Base-by-base conservation (phyloP, 352 stramenopile species). In the Aphanomyces invadans region DNA sequence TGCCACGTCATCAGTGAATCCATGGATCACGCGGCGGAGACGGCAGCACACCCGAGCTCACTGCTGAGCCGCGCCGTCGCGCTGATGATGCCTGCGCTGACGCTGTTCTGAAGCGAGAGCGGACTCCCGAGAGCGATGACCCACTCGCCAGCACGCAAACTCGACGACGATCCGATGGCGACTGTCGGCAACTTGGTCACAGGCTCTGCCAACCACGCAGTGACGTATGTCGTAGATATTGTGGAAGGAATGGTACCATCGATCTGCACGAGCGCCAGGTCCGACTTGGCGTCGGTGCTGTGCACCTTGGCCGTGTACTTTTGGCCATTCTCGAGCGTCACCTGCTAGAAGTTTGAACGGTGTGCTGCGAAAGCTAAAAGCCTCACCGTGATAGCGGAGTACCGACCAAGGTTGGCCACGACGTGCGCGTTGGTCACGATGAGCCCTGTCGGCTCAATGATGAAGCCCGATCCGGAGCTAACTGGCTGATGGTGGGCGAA, bases 401-500 rank as follows among this genome's bases (percentile, higher is more conserved):
- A 89, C 28, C 78, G 78, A 70, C 91, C 88, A 74, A 79, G 88
- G 33, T 79, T 76, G 26, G 83, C 83, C 23, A 97, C 79, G 3
- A 98, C 92, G 62, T 98, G 92, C 1, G 89, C 89, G 61, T 98
- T 98, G 29, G 92, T 98, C 44, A 97, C 87, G 25, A 98, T 83
- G 23, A 96, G 72, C 3, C 91, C 92, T 48, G 93, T 81, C 10
- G 71, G 70, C 7, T 79, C 77, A 21, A 98, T 93, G 62, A 98
- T 90, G 53, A 98, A 98, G n/a, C 92, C 92, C 32, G 84, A 96
- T 2, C 91, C 91, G 69, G 91, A 90, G 62, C 79, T 90, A n/a
- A 73, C 77, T 42, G 82, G 70, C 44, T 88, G 88, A 48, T 32
- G 53, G 38, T 28, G 26, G 79, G 76, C 81, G 36, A 76, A 89